These are phyloP conservation scores for Oryza glumipatula DNA, from an alignment of 176 grass and related monocot genomes.

Conservation along the genomic window DNA sequence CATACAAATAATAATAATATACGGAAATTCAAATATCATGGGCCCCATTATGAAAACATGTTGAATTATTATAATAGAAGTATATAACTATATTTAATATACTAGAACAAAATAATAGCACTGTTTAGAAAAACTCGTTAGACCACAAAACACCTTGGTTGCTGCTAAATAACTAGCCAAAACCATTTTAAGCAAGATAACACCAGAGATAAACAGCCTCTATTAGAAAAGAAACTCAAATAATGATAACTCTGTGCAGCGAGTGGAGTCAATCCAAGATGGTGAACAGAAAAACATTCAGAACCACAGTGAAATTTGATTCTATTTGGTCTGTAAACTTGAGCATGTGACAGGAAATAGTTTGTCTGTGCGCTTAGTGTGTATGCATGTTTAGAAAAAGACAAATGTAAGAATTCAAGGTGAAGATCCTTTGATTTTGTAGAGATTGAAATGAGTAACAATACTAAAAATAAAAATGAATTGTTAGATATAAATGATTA, in stretches of 20 bases:
- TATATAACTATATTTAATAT: background rate
- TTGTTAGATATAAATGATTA: background rate
- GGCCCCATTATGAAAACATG: background rate
- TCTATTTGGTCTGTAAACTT: background rate
- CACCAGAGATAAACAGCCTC: slow-evolving; percentile 8
- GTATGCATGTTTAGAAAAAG: background rate
- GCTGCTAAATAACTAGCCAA: background rate
- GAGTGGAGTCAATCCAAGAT: background rate
- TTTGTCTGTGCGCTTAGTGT: background rate
- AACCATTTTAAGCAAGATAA: slow-evolving; percentile 6
- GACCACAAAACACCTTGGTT: background rate
- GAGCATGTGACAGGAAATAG: background rate
- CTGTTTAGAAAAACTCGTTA: background rate
- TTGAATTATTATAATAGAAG: background rate
- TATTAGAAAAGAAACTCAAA: background rate
- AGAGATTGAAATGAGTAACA: background rate
- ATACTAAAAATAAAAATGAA: background rate
- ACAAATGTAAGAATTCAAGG: background rate
- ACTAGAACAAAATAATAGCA: background rate
- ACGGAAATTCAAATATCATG: background rate
- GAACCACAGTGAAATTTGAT: background rate
- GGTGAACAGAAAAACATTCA: background rate
- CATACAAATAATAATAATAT: background rate
- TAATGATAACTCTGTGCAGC: background rate
- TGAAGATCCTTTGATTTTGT: background rate